Base-by-base conservation (phyloP, 2,329 filamentous ascomycete species). In the Calonectria leucothoes region DNA sequence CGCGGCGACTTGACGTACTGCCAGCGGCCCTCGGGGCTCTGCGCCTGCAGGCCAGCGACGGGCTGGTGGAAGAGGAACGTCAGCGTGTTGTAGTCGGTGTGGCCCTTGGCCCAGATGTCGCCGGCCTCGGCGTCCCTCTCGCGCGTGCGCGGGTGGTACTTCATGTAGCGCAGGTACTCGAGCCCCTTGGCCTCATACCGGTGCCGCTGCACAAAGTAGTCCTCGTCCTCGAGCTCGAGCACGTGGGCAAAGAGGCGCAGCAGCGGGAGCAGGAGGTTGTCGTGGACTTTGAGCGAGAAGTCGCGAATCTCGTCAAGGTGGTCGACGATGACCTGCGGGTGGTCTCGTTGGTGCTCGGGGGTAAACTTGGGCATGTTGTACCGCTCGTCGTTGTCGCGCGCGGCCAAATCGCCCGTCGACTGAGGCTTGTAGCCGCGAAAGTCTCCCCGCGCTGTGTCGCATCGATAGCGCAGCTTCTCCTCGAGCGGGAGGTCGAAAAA, bases 31-130 rank as follows among this genome's bases (percentile, higher is more conserved):
- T 84, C 80, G 0, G 76, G 80, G 0, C 78, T 82, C n/a, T 85
- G 85, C 27, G 91, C 88, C 78, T 92, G 89, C 27, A 91, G 82
- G 3, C 88, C 89, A 0, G 88, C 88, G 14, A 91, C 87, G 0
- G 89, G 89, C 74, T 92, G 90, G 0, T 88, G 86, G 82, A 91
- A 91, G 0, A 92, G 85, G 11, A 91, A 83, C 0, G 90, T 91
- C 11, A 91, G 79, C 0, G 86, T 89, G 0, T 89, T 89, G 45
- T 90, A 85, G 75, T 92, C 90, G 0, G 89, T 91, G 78, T 92
- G 90, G 0, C 84, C 83, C 15, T 83, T 81, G 0, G 83, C 81
- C 81, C 82, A 86, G 20, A 85, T 72, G 33, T 85, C 82, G 0
- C 81, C 81, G 4, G 83, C 76, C 31, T 76, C 78, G 12, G 75